phyloP scores from a whole-genome alignment of 768 basidiomycete genomes.

The Lyophyllum atratum region DNA sequence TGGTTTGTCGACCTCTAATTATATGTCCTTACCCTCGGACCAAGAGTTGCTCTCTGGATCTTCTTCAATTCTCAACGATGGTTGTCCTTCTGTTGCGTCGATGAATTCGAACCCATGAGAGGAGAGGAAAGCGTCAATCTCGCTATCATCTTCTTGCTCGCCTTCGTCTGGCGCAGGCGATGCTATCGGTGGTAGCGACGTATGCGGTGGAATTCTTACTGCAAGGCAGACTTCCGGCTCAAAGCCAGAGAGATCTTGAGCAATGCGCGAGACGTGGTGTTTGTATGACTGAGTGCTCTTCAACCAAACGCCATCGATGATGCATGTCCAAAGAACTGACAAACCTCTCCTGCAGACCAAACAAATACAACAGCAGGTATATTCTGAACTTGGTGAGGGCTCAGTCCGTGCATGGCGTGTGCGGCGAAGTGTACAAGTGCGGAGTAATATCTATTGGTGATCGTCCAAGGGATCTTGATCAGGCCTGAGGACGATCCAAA shows the following conservation, averaged over 20 bases:
- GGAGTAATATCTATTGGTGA: conserved; percentile 80
- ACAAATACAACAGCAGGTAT: conserved; percentile 77
- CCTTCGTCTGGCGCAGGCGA: conserved; percentile 16
- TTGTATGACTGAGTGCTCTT: conserved; percentile 51
- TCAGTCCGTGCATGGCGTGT: conserved; percentile 46
- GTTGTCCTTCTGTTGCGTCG: conserved; percentile 43
- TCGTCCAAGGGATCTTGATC: conserved; percentile 66
- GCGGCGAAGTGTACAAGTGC: conserved; percentile 72
- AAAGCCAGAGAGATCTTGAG: conserved; percentile 46
- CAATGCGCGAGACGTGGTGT: conserved; percentile 53
- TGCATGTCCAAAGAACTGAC: conserved; percentile 21
- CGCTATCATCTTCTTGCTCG: conserved; percentile 43
- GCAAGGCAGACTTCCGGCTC: conserved; percentile 76
- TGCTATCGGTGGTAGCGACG: not conserved
- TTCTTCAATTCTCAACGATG: conserved; percentile 7
- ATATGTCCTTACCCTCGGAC: conserved; percentile 28
- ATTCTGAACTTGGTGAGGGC: conserved; percentile 38
- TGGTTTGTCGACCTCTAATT: not conserved
- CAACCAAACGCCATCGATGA: conserved; percentile 12
- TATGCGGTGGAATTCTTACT: conserved; percentile 46
- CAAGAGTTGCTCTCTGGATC: conserved; percentile 10
- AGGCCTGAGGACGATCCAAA: conserved; percentile 18
- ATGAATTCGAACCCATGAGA: conserved; percentile 79
- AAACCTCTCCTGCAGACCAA: conserved; percentile 69
- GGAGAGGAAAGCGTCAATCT: conserved; percentile 67